Conservation (phyloP, 1,139 yeast genomes). For the Candida gigantensis region DNA sequence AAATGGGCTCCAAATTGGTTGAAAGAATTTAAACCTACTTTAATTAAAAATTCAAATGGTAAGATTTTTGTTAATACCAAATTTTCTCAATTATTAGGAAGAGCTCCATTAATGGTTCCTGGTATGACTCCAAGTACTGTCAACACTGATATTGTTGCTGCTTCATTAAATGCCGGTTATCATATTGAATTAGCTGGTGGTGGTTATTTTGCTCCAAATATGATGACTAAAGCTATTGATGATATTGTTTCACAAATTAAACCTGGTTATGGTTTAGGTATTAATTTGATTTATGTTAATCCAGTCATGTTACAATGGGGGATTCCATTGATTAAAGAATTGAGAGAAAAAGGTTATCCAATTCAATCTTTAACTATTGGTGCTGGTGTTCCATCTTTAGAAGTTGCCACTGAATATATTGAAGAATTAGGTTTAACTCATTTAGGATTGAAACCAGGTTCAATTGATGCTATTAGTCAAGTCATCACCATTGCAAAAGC, state of each 20-base stretch:
- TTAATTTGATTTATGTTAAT: conserved; percentile 91
- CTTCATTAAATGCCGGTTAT: conserved; percentile 93
- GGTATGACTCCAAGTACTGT: conserved; percentile 99
- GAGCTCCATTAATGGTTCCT: conserved; percentile 96
- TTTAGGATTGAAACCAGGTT: conserved; percentile 96
- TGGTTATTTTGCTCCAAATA: conserved; percentile 80
- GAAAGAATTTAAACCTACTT: conserved; percentile 80
- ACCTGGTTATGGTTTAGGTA: conserved; percentile 89
- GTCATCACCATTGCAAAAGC: conserved; percentile 90
- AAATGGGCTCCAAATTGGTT: conserved; percentile 92
- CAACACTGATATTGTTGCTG: conserved; percentile 89
- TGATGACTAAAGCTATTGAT: conserved; percentile 75
- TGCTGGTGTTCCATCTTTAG: conserved; percentile 99
- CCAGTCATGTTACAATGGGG: conserved; percentile 99
- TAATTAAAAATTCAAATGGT: conserved; percentile 71
- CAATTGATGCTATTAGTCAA: conserved; percentile 87
- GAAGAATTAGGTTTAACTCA: conserved; percentile 90
- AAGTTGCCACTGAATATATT: conserved; percentile 95
- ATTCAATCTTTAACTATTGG: conserved; percentile 95
- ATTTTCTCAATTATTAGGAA: conserved; percentile 87
- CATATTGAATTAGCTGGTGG: conserved; percentile 99
- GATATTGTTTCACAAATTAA: conserved; percentile 61
- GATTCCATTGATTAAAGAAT: conserved; percentile 86
- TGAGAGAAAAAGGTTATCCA: conserved; percentile 92
- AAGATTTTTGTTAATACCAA: conserved; percentile 87